These are phyloP conservation scores for Polygonum aviculare DNA, from an alignment of 148 eudicot species.

Conservation along the genomic window DNA sequence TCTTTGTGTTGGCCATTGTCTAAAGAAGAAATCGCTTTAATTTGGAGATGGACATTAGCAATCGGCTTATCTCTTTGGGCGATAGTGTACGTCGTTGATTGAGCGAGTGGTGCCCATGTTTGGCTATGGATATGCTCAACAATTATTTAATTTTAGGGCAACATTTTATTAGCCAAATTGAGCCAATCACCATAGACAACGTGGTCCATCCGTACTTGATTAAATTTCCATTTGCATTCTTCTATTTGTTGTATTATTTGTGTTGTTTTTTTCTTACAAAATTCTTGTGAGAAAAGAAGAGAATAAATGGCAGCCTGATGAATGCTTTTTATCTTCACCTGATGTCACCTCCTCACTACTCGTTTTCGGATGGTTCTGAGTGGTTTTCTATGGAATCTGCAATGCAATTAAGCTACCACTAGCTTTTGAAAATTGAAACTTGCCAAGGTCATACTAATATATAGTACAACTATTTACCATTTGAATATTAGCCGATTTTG, in stretches of 20 bases:
- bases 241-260: background rate
- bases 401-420: background rate
- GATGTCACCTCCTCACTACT: background rate
- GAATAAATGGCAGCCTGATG: background rate
- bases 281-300: background rate
- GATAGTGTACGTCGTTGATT: background rate
- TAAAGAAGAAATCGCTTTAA: background rate
- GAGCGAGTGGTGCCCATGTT: background rate
- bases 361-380: background rate
- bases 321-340: background rate
- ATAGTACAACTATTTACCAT: background rate
- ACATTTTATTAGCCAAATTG: background rate
- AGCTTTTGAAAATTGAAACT: background rate
- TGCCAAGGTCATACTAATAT: background rate
- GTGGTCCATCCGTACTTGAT: background rate
- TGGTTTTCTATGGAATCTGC: background rate
- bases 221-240: background rate
- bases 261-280: background rate
- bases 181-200: background rate
- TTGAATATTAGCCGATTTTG: background rate
- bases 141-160: background rate
- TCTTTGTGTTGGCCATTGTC: conserved; percentile 3
- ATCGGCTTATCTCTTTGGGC: background rate
- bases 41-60: conserved; percentile 7
- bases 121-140: background rate